Base-by-base conservation (phyloP, 192 early-diverging fungal genomes). In the Backusella tarrabulga region DNA sequence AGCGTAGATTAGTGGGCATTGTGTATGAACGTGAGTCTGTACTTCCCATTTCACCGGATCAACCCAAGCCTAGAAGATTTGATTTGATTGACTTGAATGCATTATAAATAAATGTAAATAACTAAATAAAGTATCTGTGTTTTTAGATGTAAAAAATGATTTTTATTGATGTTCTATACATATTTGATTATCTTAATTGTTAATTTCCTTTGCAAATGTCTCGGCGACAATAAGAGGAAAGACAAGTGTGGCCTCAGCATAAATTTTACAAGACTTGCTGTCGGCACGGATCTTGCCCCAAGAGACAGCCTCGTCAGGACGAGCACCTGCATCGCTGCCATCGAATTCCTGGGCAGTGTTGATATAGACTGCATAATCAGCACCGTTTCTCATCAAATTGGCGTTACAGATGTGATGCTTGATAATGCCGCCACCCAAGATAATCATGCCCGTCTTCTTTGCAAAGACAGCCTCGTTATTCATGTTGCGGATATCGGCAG, bases 361-460 rank as follows among this genome's bases (percentile, higher is more conserved):
- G 87, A 99, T 92, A 80, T 94, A 98, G 0, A 98, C 96, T 0
- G 97, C 92, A 79, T 91, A 98, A 79, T 99, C 98, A 17, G 98
- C 93, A 44, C 98, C 98, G 79, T 99, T 99, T 71, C 98, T 87
- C 97, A 98, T 98, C 52, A 99, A 86, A 76, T 98, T 98, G 56
- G 98, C 98, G 76, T 99, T 99, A 83, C 95, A 96, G 71, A 98
- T 99, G 79, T 99, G 98, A 81, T 99, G 98, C 84, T 99, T 99
- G 78, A 98, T 86, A 17, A 99, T 88, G 12, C 98, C 98, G 68
- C 98, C 98, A 7, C 98, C 98, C 38, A 99, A 85, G 76, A 99
- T 97, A 29, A 99, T 94, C 74, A 97, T 89, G 41, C 98, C 98
- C 1, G 97, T 97, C 86, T 96, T 97, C 76, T 96, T 95, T 32